These are phyloP conservation scores for Oryza glumipatula DNA, from an alignment of 176 grass and related monocot species.

Conservation along the genomic window DNA sequence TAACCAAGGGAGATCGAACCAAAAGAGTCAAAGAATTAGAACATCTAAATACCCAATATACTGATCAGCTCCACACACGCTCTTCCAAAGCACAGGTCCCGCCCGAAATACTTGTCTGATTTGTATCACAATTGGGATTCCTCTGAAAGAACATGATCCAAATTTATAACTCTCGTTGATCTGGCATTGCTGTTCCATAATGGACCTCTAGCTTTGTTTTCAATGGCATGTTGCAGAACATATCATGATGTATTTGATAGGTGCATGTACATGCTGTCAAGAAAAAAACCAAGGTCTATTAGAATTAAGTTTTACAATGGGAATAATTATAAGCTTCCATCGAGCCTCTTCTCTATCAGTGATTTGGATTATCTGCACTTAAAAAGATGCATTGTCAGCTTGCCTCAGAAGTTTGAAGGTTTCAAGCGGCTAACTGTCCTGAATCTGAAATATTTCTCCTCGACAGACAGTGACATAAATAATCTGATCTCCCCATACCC, in stretches of 20 bases:
- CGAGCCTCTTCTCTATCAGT: conserved; percentile 16
- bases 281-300: not conserved
- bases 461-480: not conserved
- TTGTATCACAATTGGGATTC: not conserved
- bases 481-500: too few relatives aligned
- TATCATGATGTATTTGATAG: conserved; percentile 6
- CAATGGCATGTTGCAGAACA: not conserved
- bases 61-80: too few relatives aligned
- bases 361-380: not conserved
- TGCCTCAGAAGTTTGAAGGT: conserved; percentile 18
- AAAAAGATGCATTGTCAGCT: conserved; percentile 21
- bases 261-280: conserved; percentile 30
- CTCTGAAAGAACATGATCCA: not conserved
- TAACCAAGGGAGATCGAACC: too few relatives aligned
- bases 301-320: not conserved
- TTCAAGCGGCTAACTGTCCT: not conserved
- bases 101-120: conserved; percentile 4
- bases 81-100: not conserved
- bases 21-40: too few relatives aligned
- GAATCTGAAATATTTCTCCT: conserved; percentile 22
- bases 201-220: not conserved
- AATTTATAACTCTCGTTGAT: conserved; percentile 17
- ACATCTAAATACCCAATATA: too few relatives aligned
- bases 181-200: not conserved
- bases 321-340: conserved; percentile 16